Evolutionary conservation across 2,329 filamentous ascomycete species (phyloP).

Genomic region (Colletotrichum sp.): DNA sequence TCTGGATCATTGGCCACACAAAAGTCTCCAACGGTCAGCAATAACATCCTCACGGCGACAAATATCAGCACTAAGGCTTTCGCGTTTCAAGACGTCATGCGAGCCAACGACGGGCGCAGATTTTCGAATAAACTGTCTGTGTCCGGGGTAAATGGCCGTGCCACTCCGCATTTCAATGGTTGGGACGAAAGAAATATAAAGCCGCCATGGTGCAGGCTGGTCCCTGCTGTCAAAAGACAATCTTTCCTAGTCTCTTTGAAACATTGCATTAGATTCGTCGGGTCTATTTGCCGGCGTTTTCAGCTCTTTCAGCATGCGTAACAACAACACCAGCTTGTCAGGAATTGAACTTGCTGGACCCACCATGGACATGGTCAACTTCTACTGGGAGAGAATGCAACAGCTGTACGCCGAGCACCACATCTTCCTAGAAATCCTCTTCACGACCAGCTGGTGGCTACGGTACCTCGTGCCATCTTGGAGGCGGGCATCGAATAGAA

Average conservation of each 20-base stretch:
- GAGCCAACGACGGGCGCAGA: not conserved
- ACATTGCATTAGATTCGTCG: not conserved
- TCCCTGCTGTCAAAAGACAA: not conserved
- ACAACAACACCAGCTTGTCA: not conserved
- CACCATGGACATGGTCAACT: not conserved
- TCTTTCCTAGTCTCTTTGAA: not conserved
- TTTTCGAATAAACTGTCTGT: not conserved
- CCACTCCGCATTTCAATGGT: not conserved
- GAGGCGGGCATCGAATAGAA: not conserved
- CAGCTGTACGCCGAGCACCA: not conserved
- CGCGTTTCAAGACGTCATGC: not conserved
- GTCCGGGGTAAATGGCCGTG: not conserved
- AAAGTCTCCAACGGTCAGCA: not conserved
- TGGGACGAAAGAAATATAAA: not conserved
- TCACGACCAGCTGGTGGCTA: not conserved
- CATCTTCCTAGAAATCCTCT: conserved; percentile 1
- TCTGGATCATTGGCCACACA: not conserved
- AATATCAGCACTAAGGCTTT: not conserved
- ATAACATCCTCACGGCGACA: not conserved
- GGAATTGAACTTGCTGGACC: not conserved
- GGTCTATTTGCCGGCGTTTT: not conserved
- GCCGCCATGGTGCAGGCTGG: not conserved
- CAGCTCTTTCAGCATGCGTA: not conserved
- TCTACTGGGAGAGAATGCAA: not conserved
- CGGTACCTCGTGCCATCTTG: not conserved